Conservation (phyloP, 2,329 filamentous ascomycete genomes). For the Calcarisporium arbuscula region DNA sequence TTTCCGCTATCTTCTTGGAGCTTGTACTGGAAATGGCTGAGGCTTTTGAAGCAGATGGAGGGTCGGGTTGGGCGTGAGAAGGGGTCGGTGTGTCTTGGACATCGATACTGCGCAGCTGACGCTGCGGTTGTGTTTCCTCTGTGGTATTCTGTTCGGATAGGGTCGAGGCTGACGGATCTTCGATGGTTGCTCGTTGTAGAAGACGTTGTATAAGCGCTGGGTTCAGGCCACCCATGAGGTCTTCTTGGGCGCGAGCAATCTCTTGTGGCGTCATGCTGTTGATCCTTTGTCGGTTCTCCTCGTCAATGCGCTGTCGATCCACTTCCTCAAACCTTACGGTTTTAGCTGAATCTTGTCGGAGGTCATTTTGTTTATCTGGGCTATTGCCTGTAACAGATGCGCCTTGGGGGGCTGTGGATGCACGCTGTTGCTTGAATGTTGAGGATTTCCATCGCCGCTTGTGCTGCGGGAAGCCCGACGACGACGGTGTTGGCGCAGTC, state of each 20-base stretch:
- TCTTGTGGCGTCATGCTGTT: conserved; percentile 74
- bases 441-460: conserved; percentile 70
- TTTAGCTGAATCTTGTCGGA: background rate
- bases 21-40: conserved; percentile 3
- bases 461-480: conserved; percentile 80
- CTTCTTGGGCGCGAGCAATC: conserved; percentile 72
- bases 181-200: conserved; percentile 68
- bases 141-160: conserved; percentile 32
- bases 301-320: conserved; percentile 69
- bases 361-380: background rate
- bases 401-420: conserved; percentile 13
- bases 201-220: conserved; percentile 71
- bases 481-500: conserved; percentile 31
- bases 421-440: conserved; percentile 63
- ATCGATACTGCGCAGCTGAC: conserved; percentile 9
- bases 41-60: conserved; percentile 1
- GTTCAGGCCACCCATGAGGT: conserved; percentile 73
- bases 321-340: conserved; percentile 32
- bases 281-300: conserved; percentile 71
- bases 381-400: background rate
- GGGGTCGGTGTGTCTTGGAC: conserved; percentile 25
- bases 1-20: conserved; percentile 20
- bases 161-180: conserved; percentile 45
- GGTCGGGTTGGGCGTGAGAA: conserved; percentile 11
- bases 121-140: conserved; percentile 8